These are phyloP conservation scores for Yarrowia hollandica DNA, from an alignment of 805 yeast species.

Conservation along the genomic window DNA sequence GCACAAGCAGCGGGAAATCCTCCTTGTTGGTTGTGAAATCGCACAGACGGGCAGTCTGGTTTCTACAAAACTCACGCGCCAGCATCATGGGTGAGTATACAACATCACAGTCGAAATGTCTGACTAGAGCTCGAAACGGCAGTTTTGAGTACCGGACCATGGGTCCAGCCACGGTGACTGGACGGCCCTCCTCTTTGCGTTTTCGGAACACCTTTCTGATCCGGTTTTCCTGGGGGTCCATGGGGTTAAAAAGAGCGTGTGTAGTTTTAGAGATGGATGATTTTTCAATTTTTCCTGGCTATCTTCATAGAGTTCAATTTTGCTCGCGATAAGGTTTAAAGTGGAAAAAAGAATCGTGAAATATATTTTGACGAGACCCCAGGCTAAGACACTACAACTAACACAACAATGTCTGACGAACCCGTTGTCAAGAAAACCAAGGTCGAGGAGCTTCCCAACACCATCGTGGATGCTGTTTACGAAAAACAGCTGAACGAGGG, in stretches of 20 bases:
- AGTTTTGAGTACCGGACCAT: constrained; percentile 96
- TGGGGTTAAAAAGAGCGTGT: too few species aligned
- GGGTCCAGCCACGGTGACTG: constrained; percentile 79
- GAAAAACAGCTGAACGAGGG: constrained; percentile 34
- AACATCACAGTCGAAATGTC: constrained; percentile 74
- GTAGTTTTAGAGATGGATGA: too few species aligned
- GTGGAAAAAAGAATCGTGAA: background rate
- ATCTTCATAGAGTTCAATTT: constrained; percentile 46
- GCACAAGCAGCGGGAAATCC: constrained; percentile 78
- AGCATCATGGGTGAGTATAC: constrained; percentile 96
- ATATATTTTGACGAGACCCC: background rate
- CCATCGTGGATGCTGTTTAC: constrained; percentile 34
- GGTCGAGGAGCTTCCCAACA: constrained; percentile 32
- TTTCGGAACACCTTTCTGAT: constrained; percentile 54
- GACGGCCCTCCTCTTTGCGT: constrained; percentile 51
- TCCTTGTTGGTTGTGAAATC: constrained; percentile 78
- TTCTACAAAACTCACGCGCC: constrained; percentile 91
- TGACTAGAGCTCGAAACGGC: constrained; percentile 79
- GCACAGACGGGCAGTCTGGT: constrained; percentile 71
- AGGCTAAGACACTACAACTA: background rate
- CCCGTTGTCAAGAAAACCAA: constrained; percentile 37
- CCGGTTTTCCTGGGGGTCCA: constrained; percentile 51
- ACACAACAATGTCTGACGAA: constrained; percentile 31
- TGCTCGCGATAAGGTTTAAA: constrained; percentile 13
- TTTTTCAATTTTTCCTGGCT: too few species aligned